phyloP scores from a whole-genome alignment of 164 flowering plant genomes.

The Cinnamomum chago region DNA sequence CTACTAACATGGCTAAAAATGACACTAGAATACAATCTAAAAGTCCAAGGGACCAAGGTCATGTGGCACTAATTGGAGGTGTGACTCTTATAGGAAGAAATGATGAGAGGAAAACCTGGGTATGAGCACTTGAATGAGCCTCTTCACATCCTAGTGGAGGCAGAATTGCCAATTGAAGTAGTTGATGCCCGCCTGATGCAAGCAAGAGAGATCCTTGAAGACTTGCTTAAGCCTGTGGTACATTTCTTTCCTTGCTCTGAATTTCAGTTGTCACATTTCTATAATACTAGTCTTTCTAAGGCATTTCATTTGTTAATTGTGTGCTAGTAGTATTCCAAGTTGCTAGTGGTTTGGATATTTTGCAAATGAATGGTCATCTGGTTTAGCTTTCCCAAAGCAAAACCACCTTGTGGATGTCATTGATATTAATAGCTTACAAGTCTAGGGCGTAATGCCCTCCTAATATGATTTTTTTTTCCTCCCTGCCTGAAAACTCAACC shows the following conservation, averaged over 20 bases:
- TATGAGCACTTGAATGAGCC: conserved; percentile 95
- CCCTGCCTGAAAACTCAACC: not conserved
- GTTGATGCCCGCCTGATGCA: conserved; percentile 83
- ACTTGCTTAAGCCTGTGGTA: conserved; percentile 84
- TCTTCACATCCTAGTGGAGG: conserved; percentile 89
- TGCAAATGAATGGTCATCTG: not conserved
- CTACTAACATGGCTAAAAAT: no score
- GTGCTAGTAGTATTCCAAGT: not conserved
- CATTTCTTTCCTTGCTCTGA: not conserved
- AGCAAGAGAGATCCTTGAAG: conserved; percentile 85
- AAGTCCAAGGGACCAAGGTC: no score
- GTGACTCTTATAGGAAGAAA: conserved; percentile 54
- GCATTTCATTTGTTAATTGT: not conserved
- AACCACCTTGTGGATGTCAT: not conserved
- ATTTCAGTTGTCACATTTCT: not conserved
- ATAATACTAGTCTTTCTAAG: not conserved
- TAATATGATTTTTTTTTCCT: not conserved
- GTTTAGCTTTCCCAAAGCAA: not conserved
- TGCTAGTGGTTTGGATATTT: not conserved
- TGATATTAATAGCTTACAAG: not conserved
- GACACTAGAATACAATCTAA: no score
- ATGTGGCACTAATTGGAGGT: no score
- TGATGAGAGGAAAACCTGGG: conserved; percentile 96
- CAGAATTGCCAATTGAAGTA: conserved; percentile 82
- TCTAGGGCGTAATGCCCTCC: not conserved